Base-by-base conservation (phyloP, 2,329 filamentous ascomycete genomes). In the Bimuria novae-zelandiae region DNA sequence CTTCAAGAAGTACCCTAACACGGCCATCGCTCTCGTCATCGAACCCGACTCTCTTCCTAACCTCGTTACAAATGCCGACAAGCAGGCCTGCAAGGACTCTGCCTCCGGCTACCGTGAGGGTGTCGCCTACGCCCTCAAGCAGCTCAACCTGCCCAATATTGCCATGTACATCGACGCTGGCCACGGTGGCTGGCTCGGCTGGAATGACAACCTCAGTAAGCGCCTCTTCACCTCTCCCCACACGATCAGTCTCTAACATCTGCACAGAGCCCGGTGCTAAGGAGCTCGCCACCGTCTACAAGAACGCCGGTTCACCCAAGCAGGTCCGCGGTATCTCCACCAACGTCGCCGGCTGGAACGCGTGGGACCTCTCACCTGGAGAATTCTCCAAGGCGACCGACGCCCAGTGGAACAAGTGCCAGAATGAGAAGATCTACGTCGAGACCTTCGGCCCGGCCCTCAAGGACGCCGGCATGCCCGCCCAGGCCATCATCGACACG, bases 121-220 rank as follows among this genome's bases (percentile, higher is more conserved):
- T 63, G 78, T 82, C 32, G 77, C 81, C 21, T 87, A 87, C 65
- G 84, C 84, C 4, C 70, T 86, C 50, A 76, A 78, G 63, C 74
- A 77, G 52, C 76, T 87, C 59, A 84, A 86, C 73, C 72, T 87
- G 30, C 78, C 81, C 63, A 87, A 88, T 69, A 83, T 87, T 30
- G 76, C 81, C 60, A 83, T 84, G 82, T 87, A 87, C 70, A 71
- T 87, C 36, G 84, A 88, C 63, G 84, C 84, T 19, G 84, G 83
- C 59, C 84, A 88, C 71, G 84, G 82, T 43, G 84, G 84, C 61
- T 88, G 84, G 85, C 78, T 87, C 46, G 84, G 84, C 68, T 87
- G 84, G 84, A 73, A 81, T 48, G 84, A 82, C 64, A 87, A 87
- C 74, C 77, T 85, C 47, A 68, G 69, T 55, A 64, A 30, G 65